Evolutionary conservation across 2,329 filamentous ascomycete species (phyloP).

Genomic region (Colletotrichum tabaci): DNA sequence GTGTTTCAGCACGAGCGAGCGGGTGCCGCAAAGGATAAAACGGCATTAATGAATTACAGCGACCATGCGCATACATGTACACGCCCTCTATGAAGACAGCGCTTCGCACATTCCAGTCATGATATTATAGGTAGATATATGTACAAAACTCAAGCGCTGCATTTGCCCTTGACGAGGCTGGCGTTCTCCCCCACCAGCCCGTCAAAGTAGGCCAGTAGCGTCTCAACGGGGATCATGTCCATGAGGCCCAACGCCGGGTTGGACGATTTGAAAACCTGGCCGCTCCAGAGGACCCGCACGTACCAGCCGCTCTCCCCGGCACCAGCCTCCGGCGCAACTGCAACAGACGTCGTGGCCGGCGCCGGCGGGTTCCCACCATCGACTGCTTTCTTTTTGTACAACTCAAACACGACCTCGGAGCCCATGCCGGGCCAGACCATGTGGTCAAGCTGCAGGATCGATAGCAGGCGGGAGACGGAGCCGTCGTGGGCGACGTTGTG

Average conservation of each 20-base stretch:
- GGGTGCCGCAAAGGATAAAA: not conserved
- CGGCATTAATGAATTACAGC: slow-evolving; percentile 28
- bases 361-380: slow-evolving; percentile 26
- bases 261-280: slow-evolving; percentile 76
- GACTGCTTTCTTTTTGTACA: slow-evolving; percentile 61
- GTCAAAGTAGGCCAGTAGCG: slow-evolving; percentile 79
- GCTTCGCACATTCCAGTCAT: slow-evolving; percentile 28
- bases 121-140: slow-evolving; percentile 20
- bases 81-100: not conserved
- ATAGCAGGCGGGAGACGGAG: slow-evolving; percentile 76
- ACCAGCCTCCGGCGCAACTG: slow-evolving; percentile 37
- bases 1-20: not conserved
- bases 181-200: slow-evolving; percentile 73
- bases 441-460: slow-evolving; percentile 78
- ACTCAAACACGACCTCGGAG: slow-evolving; percentile 82
- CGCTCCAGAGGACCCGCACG: slow-evolving; percentile 80
- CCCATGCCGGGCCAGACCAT: slow-evolving; percentile 94
- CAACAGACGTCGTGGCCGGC: slow-evolving; percentile 39
- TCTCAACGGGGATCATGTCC: slow-evolving; percentile 79
- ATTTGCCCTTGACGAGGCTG: slow-evolving; percentile 57
- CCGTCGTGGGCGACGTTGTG: slow-evolving; percentile 90
- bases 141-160: slow-evolving; percentile 44
- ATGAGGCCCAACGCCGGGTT: slow-evolving; percentile 77
- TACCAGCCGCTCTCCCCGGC: slow-evolving; percentile 57
- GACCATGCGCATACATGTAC: slow-evolving; percentile 12